Evolutionary conservation across 2,329 filamentous ascomycete species (phyloP), one percentile per base, ranked within the genome.

Genomic region (Colletotrichum camelliae): DNA sequence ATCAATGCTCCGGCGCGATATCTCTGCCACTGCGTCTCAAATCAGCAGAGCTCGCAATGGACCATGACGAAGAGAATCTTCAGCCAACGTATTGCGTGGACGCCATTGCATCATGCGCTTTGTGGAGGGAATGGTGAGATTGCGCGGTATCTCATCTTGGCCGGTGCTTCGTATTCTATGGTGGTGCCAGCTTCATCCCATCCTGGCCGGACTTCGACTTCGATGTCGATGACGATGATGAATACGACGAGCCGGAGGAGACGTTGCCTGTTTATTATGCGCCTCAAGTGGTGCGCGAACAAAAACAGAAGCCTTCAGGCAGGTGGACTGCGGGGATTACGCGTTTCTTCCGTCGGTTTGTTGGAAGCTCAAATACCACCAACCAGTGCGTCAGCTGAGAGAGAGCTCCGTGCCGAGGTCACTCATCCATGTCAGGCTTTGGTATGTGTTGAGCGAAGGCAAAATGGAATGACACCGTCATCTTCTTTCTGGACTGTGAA

Each of bases 271-370:
- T 52, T 7, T 52, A 7, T 24, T 21, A n/a, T 7, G 43, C n/a
- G 10, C 43, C 43, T 52, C 43, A 4, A 24, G 43, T 52, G 6
- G 0, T 0, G 13, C 6, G n/a, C 43, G 43, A 52, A 21, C 43
- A 52, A 13, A 52, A 21, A 1, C 43, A 0, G 0, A 52, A 21
- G 43, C 0, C 43, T 7, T n/a, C 43, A 1, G 43, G 10, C 5
- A 52, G 1, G 21, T 52, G 43, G 43, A 24, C 43, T 0, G 0
- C 43, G 43, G 43, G 43, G 0, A 52, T 52, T 1, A 0, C n/a
- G 43, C 43, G 43, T 52, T 21, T 52, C 43, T 52, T 52, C 4
- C 43, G 43, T 52, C 43, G 43, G 1, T 52, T 21, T 13, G n/a
- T 52, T 7, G 43, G 43, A 13, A 6, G n/a, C n/a, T 21, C 43